Conservation (phyloP, 345 rosid species). For the Hibiscus mutabilis region DNA sequence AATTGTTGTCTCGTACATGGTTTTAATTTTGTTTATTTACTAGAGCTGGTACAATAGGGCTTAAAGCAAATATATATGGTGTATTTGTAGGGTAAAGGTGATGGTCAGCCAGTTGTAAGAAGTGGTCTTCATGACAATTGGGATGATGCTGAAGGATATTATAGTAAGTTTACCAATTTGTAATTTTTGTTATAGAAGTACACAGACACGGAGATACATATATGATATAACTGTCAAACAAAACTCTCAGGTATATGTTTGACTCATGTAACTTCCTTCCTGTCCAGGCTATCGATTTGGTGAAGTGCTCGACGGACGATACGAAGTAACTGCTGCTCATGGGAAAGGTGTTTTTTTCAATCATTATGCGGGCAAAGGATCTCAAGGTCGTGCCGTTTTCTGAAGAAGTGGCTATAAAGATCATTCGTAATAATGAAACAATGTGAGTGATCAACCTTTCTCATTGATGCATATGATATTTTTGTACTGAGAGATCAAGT, state of each 20-base stretch:
- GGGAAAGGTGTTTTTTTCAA: slow-evolving; percentile 92
- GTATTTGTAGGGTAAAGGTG: slow-evolving; percentile 56
- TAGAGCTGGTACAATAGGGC: not conserved
- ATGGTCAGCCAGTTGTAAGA: slow-evolving; percentile 58
- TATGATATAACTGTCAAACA: not conserved
- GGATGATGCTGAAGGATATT: slow-evolving; percentile 98
- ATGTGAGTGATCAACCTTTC: slow-evolving; percentile 42
- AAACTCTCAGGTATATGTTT: not conserved
- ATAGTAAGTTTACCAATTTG: slow-evolving; percentile 52
- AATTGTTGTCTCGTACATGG: not conserved
- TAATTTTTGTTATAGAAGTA: not conserved
- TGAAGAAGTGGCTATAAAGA: slow-evolving; percentile 93
- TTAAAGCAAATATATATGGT: not conserved
- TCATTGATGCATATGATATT: not conserved
- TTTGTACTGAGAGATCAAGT: slow-evolving; percentile 20
- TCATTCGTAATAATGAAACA: slow-evolving; percentile 88
- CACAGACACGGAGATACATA: not conserved
- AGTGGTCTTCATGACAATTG: slow-evolving; percentile 94
- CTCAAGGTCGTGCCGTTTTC: slow-evolving; percentile 60
- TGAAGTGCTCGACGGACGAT: slow-evolving; percentile 87
- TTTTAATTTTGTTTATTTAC: slow-evolving; percentile 3
- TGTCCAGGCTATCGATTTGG: slow-evolving; percentile 83
- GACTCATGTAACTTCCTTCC: not conserved
- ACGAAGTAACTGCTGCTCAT: slow-evolving; percentile 93
- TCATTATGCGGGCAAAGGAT: slow-evolving; percentile 90